Evolutionary conservation across 768 basidiomycete species (phyloP).

Genomic region (Lentinus tigrinus): DNA sequence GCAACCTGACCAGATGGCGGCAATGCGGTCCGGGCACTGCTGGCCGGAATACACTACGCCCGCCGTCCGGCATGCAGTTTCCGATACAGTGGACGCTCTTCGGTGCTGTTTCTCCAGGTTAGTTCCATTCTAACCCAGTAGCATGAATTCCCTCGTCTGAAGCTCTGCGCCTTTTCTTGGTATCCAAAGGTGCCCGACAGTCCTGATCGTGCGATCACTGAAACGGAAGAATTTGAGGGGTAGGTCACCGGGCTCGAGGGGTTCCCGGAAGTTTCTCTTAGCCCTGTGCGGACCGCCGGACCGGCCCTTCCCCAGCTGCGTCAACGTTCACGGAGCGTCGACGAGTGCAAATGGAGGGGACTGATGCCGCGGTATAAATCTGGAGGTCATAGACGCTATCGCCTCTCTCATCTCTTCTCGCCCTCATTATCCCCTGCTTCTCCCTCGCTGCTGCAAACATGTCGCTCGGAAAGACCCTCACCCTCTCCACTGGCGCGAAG

Average conservation of each 20-base stretch:
- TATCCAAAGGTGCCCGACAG: too few relatives aligned
- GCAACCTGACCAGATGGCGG: too few relatives aligned
- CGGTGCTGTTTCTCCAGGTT: too few relatives aligned
- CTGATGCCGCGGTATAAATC: slow-evolving; percentile 12
- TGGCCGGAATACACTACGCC: too few relatives aligned
- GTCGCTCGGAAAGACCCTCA: slow-evolving; percentile 40
- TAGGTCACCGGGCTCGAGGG: background rate
- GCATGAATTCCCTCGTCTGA: too few relatives aligned
- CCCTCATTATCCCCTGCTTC: background rate
- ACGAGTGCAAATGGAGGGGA: background rate
- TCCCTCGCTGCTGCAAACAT: slow-evolving; percentile 26
- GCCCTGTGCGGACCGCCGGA: slow-evolving; percentile 11
- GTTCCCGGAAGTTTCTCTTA: background rate
- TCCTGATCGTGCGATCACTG: background rate
- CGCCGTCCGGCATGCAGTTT: too few relatives aligned
- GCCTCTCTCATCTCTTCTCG: background rate
- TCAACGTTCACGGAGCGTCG: background rate
- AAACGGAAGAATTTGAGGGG: background rate
- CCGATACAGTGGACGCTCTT: too few relatives aligned
- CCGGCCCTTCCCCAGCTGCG: background rate
- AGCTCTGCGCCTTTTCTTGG: too few relatives aligned
- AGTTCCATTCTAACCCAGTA: too few relatives aligned
- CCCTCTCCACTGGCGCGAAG: slow-evolving; percentile 45
- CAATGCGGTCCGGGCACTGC: too few relatives aligned
- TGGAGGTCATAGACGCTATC: background rate